These are phyloP conservation scores for Colletotrichum sp. DNA, from an alignment of 2,329 filamentous ascomycete genomes.

Conservation along the genomic window DNA sequence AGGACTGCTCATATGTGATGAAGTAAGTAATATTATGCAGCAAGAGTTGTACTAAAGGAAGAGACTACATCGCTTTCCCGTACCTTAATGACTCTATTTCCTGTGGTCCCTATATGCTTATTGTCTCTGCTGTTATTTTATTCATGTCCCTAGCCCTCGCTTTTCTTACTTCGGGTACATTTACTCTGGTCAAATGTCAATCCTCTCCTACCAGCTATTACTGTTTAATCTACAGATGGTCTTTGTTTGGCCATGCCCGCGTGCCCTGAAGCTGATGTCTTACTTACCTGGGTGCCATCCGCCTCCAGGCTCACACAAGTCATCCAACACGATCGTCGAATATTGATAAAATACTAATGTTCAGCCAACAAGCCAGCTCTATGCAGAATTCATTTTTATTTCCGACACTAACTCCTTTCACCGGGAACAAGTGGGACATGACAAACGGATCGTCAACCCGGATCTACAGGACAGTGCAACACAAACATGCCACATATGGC, in stretches of 20 bases:
- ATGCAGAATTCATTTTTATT: neutral
- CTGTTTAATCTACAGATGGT: neutral
- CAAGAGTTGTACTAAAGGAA: neutral
- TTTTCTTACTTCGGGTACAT: neutral
- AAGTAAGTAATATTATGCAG: neutral
- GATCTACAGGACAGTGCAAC: neutral
- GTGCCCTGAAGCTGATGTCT: neutral
- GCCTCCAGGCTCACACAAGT: neutral
- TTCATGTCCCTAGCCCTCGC: neutral
- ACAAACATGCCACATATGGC: neutral
- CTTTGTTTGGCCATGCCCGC: neutral
- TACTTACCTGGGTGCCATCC: neutral
- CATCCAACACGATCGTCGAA: neutral
- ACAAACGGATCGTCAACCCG: neutral
- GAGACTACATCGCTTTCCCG: neutral
- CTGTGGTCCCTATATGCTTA: neutral
- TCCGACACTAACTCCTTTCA: neutral
- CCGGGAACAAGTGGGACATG: neutral
- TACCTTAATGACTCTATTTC: neutral
- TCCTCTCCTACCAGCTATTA: neutral
- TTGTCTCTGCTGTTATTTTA: no score
- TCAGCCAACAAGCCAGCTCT: neutral
- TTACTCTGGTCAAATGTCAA: neutral
- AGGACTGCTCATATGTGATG: neutral
- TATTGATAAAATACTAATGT: neutral